Conservation (phyloP, 1,139 yeast species). For the Suhomyces terraborum region DNA sequence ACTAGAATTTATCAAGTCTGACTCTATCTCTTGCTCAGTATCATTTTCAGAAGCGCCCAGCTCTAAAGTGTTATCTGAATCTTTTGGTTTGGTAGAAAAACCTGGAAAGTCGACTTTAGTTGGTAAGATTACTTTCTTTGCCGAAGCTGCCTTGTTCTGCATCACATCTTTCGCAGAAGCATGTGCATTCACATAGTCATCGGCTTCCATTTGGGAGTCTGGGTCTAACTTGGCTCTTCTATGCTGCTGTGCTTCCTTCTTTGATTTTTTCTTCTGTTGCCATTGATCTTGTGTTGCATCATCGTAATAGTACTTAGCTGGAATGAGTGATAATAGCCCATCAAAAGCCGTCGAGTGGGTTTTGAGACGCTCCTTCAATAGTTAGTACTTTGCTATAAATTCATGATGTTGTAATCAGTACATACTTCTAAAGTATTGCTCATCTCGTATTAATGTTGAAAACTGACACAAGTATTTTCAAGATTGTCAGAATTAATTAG, state of each 20-base stretch:
- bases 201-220: constrained; percentile 48
- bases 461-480: background rate
- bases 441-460: constrained; percentile 23
- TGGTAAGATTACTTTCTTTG: constrained; percentile 63
- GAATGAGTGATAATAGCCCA: constrained; percentile 85
- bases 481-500: background rate
- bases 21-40: constrained; percentile 10
- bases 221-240: constrained; percentile 81
- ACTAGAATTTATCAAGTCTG: constrained; percentile 32
- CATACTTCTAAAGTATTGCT: constrained; percentile 56
- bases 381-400: constrained; percentile 24
- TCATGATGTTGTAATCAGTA: constrained; percentile 13
- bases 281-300: constrained; percentile 83
- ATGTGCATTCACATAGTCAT: constrained; percentile 37
- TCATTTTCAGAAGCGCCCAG: constrained; percentile 14
- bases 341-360: constrained; percentile 87
- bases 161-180: constrained; percentile 70
- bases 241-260: constrained; percentile 61
- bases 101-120: constrained; percentile 8
- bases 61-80: background rate
- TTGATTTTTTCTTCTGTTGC: constrained; percentile 78
- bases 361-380: constrained; percentile 69
- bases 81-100: background rate
- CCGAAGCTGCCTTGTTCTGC: constrained; percentile 56
- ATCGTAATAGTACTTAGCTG: constrained; percentile 88